Conservation (phyloP, 768 basidiomycete species). For the Pisolithus marmoratus region DNA sequence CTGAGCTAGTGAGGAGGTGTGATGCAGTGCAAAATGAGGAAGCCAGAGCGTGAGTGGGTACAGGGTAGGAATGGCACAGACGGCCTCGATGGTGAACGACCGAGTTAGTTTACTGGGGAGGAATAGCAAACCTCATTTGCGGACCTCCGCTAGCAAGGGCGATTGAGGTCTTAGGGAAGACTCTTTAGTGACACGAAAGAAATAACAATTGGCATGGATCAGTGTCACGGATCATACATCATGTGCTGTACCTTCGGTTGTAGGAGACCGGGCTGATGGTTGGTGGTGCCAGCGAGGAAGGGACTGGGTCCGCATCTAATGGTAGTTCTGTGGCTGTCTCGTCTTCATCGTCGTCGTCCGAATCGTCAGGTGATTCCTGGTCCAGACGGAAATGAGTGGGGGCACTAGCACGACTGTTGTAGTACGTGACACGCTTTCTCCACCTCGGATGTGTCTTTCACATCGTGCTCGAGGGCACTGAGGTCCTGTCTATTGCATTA, state of each 20-base stretch:
- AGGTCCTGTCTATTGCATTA: slow-evolving; percentile 52
- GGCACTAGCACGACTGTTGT: neutral
- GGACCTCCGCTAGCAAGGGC: slow-evolving; percentile 50
- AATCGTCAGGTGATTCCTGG: slow-evolving; percentile 57
- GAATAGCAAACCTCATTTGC: slow-evolving; percentile 40
- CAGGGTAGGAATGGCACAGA: slow-evolving; percentile 87
- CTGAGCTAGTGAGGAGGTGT: slow-evolving; percentile 84
- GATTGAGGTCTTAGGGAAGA: slow-evolving; percentile 32
- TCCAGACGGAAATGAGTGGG: slow-evolving; percentile 2
- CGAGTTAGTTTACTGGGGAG: slow-evolving; percentile 37
- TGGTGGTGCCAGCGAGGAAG: slow-evolving; percentile 23
- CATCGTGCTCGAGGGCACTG: slow-evolving; percentile 48
- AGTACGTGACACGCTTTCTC: slow-evolving; percentile 53
- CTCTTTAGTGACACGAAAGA: slow-evolving; percentile 8
- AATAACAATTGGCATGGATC: slow-evolving; percentile 13
- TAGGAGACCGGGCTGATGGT: slow-evolving; percentile 20
- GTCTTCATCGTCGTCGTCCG: slow-evolving; percentile 52
- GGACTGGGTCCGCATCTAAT: slow-evolving; percentile 26
- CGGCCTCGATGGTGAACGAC: slow-evolving; percentile 82
- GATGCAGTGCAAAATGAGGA: slow-evolving; percentile 82
- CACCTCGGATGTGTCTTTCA: slow-evolving; percentile 63
- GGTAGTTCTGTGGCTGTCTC: slow-evolving; percentile 32
- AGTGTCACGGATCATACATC: slow-evolving; percentile 1
- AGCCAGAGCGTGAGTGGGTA: slow-evolving; percentile 80
- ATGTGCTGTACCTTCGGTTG: slow-evolving; percentile 26